Evolutionary conservation across 2,329 filamentous ascomycete genomes (phyloP), one percentile per base, ranked within the genome.

Genomic region (Dendrostoma leiphaemia): DNA sequence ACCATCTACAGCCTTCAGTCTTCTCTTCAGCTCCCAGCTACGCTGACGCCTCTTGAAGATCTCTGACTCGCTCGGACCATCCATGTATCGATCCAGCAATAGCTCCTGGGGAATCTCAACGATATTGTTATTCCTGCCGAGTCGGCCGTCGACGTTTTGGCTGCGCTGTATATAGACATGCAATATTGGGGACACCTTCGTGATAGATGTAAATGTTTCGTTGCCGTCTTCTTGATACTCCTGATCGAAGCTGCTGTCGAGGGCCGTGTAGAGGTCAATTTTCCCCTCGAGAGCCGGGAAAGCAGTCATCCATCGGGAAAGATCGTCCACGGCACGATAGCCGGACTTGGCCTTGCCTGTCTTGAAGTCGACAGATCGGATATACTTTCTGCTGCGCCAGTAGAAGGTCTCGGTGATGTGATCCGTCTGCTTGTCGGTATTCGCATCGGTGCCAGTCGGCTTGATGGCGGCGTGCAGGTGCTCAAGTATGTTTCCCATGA

Each of bases 401-500:
- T 84, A 85, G 64, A 88, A 84, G 0, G 80, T 81, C 67, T 89
- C 77, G 70, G 91, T 91, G 59, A 96, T 84, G 53, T 84, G 79
- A 67, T 97, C 94, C 19, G 85, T 73, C 69, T 97, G 93, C 60
- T 95, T 88, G 3, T 88, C 88, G 28, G 69, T 81, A 6, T 79
- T 72, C 54, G 74, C 69, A 56, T 90, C 83, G 31, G 82, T 74
- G 3, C 80, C 81, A n/a, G 80, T 80, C 6, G 90, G 82, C 54
- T 81, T 85, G 65, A 97, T 92, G 2, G 93, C 92, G 49, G 90
- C 91, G 64, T 94, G 89, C n/a, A 97, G 77, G 48, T 94, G 88
- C 65, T 93, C 91, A 55, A 97, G 83, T 24, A 96, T 89, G 64
- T 93, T 94, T 55, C 91, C 91, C 74, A 97, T 92, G 43, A 97